These are phyloP conservation scores for Heliosperma pusillum DNA, from an alignment of 148 eudicot genomes.

Conservation along the genomic window DNA sequence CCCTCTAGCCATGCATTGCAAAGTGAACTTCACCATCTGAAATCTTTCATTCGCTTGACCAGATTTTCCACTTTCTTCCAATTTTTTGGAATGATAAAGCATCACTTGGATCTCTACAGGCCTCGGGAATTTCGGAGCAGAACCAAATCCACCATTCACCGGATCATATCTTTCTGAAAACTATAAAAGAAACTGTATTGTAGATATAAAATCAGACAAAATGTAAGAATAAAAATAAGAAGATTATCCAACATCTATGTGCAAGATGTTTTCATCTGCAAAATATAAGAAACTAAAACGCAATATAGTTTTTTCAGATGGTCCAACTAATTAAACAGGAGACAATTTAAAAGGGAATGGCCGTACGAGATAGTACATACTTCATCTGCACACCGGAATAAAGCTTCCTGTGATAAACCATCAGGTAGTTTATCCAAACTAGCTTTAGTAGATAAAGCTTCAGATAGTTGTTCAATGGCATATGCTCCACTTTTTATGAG, in stretches of 20 bases:
- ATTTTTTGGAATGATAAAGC: constrained; percentile 68
- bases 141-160: constrained; percentile 78
- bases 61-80: constrained; percentile 44
- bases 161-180: constrained; percentile 71
- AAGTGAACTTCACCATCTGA: constrained; percentile 60
- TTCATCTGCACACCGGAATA: constrained; percentile 62
- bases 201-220: not conserved
- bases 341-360: not conserved
- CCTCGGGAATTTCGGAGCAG: constrained; percentile 94
- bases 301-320: no score
- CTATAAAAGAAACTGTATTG: constrained; percentile 27
- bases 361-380: constrained; percentile 28
- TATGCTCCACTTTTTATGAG: constrained; percentile 75
- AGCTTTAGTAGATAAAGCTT: constrained; percentile 75
- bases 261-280: not conserved
- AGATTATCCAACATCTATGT: not conserved
- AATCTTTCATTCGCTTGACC: constrained; percentile 51
- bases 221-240: not conserved
- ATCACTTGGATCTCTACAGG: constrained; percentile 83
- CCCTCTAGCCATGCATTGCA: constrained; percentile 89
- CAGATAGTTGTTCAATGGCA: constrained; percentile 91
- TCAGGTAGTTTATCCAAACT: constrained; percentile 53
- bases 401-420: constrained; percentile 54
- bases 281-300: not conserved
- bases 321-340: not conserved